A percentile compares a stretch with the other conserved stretches of the same genome.
Evolutionary conservation across 139 green algal genomes (phyloP).

Genomic region (Edaphochlamys debaryana): DNA sequence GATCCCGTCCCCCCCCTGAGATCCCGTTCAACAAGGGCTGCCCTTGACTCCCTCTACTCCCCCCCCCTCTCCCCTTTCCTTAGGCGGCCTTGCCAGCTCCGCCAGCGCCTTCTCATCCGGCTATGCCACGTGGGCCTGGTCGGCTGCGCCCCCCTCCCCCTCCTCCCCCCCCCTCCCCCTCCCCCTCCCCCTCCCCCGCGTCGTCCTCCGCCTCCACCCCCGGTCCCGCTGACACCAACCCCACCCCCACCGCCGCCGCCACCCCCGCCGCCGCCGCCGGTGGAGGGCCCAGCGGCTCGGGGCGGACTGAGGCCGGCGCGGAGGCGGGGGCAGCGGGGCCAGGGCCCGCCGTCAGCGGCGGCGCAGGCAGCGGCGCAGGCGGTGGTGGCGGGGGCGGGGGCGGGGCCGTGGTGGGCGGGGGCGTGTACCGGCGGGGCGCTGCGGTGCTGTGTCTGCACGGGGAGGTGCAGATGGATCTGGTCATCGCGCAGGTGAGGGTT

Average conservation of each 20-base stretch:
- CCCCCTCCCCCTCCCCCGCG: neutral
- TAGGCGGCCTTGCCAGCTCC: conserved; percentile 22
- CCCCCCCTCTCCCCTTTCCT: neutral
- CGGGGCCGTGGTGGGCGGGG: too few species aligned
- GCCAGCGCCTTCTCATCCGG: neutral
- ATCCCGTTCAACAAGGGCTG: too few species aligned
- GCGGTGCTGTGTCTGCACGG: conserved; percentile 62
- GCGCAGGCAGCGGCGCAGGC: conserved; percentile 10
- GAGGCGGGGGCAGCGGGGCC: too few species aligned
- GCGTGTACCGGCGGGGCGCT: conserved; percentile 44
- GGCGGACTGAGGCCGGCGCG: too few species aligned
- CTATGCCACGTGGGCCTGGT: conserved; percentile 35
- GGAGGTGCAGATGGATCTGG: conserved; percentile 57
- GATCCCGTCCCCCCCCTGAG: too few species aligned
- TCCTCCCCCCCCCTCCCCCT: neutral
- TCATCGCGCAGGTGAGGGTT: conserved; percentile 62
- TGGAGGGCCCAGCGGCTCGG: too few species aligned
- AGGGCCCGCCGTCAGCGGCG: neutral
- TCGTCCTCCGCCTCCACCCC: neutral
- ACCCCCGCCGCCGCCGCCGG: neutral
- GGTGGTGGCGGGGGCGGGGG: neutral
- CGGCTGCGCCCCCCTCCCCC: neutral
- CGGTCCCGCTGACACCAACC: neutral
- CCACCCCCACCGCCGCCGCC: neutral
- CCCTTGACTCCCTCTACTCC: too few species aligned